Percentiles rank a stretch among this genome's conserved stretches.
These are phyloP conservation scores for Capsella bursapastoris DNA, from an alignment of 345 rosid species.

Conservation along the genomic window DNA sequence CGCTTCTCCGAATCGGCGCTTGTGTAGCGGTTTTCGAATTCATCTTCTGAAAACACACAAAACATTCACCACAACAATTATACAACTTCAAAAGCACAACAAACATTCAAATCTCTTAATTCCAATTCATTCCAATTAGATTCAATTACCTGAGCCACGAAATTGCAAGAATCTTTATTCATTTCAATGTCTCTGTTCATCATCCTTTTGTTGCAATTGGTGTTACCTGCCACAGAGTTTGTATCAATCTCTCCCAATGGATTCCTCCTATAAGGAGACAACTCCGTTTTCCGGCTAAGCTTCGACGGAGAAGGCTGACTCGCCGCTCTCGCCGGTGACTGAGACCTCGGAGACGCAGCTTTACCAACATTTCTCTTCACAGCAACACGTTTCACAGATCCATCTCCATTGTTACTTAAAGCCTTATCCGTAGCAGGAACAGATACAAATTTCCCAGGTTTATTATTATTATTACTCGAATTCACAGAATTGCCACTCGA, in stretches of 20 bases:
- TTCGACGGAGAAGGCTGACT: conserved; percentile 51
- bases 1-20: conserved; percentile 40
- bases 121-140: background rate
- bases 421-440: conserved; percentile 82
- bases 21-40: conserved; percentile 41
- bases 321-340: conserved; percentile 66
- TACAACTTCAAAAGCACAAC: background rate
- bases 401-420: conserved; percentile 51
- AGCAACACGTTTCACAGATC: conserved; percentile 55
- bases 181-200: conserved; percentile 40
- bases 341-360: conserved; percentile 81
- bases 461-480: conserved; percentile 27
- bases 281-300: conserved; percentile 86
- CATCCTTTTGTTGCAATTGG: conserved; percentile 38
- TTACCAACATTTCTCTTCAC: conserved; percentile 66
- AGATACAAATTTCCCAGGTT: conserved; percentile 76
- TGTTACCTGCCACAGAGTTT: conserved; percentile 49
- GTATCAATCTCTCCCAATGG: conserved; percentile 74
- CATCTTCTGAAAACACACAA: conserved; percentile 44
- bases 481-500: conserved; percentile 36
- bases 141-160: conserved; percentile 48
- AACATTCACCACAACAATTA: conserved; percentile 4
- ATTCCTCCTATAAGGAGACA: conserved; percentile 75
- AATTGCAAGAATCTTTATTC: conserved; percentile 42
- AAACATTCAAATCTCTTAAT: background rate